These are phyloP conservation scores for Aspergillus sp. DNA, from an alignment of 2,329 filamentous ascomycete species.

Conservation along the genomic window DNA sequence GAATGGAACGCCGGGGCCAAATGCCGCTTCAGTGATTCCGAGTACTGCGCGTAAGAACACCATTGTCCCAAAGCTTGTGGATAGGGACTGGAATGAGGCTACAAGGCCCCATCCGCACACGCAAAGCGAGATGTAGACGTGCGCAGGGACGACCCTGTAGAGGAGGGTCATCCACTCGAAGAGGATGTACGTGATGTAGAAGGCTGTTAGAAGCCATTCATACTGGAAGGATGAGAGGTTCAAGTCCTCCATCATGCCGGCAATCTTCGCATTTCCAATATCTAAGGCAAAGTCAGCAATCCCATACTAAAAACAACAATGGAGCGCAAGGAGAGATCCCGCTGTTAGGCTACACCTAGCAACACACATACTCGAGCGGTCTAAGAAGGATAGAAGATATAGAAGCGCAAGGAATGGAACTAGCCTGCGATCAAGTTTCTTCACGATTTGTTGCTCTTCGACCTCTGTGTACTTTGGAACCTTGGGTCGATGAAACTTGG, in stretches of 20 bases:
- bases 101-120: slow-evolving; percentile 80
- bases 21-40: slow-evolving; percentile 65
- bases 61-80: slow-evolving; percentile 64
- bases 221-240: slow-evolving; percentile 60
- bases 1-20: slow-evolving; percentile 66
- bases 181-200: slow-evolving; percentile 67
- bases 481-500: slow-evolving; percentile 13
- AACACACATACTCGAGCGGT: slow-evolving; percentile 72
- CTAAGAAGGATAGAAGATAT: slow-evolving; percentile 84
- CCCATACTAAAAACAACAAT: background rate
- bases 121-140: slow-evolving; percentile 62
- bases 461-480: slow-evolving; percentile 55
- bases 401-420: slow-evolving; percentile 81
- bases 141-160: slow-evolving; percentile 63
- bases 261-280: slow-evolving; percentile 67
- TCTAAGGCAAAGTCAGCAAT: slow-evolving; percentile 39
- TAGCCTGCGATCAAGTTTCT: slow-evolving; percentile 76
- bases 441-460: slow-evolving; percentile 73
- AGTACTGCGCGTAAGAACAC: slow-evolving; percentile 52
- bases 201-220: slow-evolving; percentile 65
- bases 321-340: background rate
- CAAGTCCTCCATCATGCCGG: slow-evolving; percentile 60
- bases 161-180: slow-evolving; percentile 71
- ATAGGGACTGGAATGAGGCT: slow-evolving; percentile 73
- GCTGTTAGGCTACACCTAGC: background rate